Conservation (phyloP, 73 alveolate genomes). For the Paramecium octaurelia region DNA sequence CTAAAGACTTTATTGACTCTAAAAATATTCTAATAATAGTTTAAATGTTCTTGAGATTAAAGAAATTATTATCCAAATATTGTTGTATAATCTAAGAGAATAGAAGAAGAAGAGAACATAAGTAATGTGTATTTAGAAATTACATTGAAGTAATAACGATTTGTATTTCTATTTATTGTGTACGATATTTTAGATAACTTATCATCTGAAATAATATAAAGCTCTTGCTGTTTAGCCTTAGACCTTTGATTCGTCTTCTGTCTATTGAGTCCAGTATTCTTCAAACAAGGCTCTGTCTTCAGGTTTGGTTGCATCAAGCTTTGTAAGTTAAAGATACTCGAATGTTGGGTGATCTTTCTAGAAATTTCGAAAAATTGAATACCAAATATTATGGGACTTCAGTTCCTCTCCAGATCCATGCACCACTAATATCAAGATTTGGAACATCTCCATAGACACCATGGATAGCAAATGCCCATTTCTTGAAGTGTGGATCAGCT, state of each 20-base stretch:
- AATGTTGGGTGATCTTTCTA: conserved; percentile 34
- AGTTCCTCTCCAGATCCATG: conserved; percentile 94
- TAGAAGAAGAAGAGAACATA: not conserved
- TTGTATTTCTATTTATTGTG: not conserved
- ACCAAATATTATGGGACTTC: conserved; percentile 70
- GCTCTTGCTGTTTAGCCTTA: conserved; percentile 15
- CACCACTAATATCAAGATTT: conserved; percentile 88
- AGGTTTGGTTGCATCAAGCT: conserved; percentile 9
- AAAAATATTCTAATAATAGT: not conserved
- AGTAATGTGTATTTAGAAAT: not conserved
- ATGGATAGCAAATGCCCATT: conserved; percentile 78
- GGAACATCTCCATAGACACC: conserved; percentile 95
- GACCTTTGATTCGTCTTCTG: conserved; percentile 28
- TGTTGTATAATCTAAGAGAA: not conserved
- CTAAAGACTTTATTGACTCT: too few relatives aligned
- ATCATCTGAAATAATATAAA: conserved; percentile 19
- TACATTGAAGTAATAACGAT: not conserved
- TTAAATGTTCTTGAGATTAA: not conserved
- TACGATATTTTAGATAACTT: not conserved
- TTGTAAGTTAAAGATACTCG: not conserved
- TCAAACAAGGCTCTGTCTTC: conserved; percentile 10
- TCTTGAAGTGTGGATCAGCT: conserved; percentile 82
- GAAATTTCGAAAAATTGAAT: not conserved
- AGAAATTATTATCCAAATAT: not conserved
- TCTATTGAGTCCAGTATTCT: not conserved